Evolutionary conservation across 805 yeast species (phyloP), one percentile per base, ranked within the genome.

Genomic region (Wickerhamiella alocasiicola): DNA sequence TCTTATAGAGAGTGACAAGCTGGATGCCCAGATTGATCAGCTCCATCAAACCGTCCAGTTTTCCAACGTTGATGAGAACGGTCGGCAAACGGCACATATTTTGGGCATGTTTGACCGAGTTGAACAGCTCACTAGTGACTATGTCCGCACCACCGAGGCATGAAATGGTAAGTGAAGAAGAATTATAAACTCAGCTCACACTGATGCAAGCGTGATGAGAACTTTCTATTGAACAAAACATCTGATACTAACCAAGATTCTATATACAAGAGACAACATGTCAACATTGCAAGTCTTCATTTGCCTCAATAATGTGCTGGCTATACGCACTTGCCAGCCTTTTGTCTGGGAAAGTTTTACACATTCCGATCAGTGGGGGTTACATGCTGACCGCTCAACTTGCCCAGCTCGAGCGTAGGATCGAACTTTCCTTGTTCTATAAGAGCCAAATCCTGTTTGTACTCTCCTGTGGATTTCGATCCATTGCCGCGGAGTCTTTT

Each of bases 401-500:
- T 84, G 44, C 65, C 65, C 70, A 83, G 71, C 60, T 88, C 97
- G 45, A 78, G 87, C 35, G 67, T 63, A 1, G 96, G 76, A 55
- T 87, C 78, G 55, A 81, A 85, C 43, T 88, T 70, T 1, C 98
- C 98, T 2, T 67, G 60, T 1, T 84, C 75, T 44, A 88, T 64
- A 45, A 81, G 78, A 29, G 77, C 84, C 49, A 80, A 81, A 39
- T 83, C 82, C 44, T 83, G 88, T 53, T 87, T 95, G 60, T 81
- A 88, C 55, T 79, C 80, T 0, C 98, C 98, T 5, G 94, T 82
- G 9, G 95, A 83, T 31, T 82, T 63, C 0, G 96, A 85, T 0
- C 94, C 98, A 55, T 88, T 88, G 3, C 97, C 97, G 55, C 84
- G 69, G 63, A 88, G 81, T 49, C 98, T 71, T 57, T 84, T 87